A percentile compares a stretch with the other conserved stretches of the same genome.
Conservation (phyloP, 768 basidiomycete genomes). For the Rhodotorula diobovata region DNA sequence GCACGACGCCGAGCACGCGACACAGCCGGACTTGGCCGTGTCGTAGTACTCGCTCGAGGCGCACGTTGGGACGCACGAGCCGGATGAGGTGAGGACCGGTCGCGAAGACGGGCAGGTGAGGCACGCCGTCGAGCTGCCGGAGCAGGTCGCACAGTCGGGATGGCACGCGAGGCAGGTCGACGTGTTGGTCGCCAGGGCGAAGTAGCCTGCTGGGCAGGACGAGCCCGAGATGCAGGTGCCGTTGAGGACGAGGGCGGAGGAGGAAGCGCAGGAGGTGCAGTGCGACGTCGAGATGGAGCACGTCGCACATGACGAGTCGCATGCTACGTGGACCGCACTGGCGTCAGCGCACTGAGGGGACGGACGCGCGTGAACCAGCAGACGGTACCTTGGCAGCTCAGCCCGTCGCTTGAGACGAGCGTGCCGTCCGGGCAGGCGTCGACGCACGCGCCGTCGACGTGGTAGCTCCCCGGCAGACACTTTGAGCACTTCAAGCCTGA, state of each 20-base stretch:
- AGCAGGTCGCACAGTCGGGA: slow-evolving; percentile 65
- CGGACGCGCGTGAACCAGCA: too few species aligned
- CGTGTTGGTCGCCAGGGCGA: slow-evolving; percentile 54
- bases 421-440: slow-evolving; percentile 66
- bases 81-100: slow-evolving; percentile 33
- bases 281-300: slow-evolving; percentile 65
- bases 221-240: slow-evolving; percentile 63
- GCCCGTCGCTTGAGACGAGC: slow-evolving; percentile 63
- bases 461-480: slow-evolving; percentile 70
- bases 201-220: slow-evolving; percentile 68
- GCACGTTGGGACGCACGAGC: slow-evolving; percentile 36
- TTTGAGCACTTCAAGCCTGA: slow-evolving; percentile 66
- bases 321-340: slow-evolving; percentile 52
- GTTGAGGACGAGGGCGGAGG: slow-evolving; percentile 57
- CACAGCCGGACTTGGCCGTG: slow-evolving; percentile 20
- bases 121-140: slow-evolving; percentile 20
- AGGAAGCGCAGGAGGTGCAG: slow-evolving; percentile 65
- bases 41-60: slow-evolving; percentile 34
- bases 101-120: slow-evolving; percentile 37
- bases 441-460: slow-evolving; percentile 67
- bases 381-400: slow-evolving; percentile 72
- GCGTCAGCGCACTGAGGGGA: neutral
- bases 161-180: slow-evolving; percentile 72
- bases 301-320: slow-evolving; percentile 67
- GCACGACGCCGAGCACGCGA: slow-evolving; percentile 23